Evolutionary conservation across 345 rosid species (phyloP), one percentile per base, ranked within the genome.

Genomic region (Durio zibethinus): DNA sequence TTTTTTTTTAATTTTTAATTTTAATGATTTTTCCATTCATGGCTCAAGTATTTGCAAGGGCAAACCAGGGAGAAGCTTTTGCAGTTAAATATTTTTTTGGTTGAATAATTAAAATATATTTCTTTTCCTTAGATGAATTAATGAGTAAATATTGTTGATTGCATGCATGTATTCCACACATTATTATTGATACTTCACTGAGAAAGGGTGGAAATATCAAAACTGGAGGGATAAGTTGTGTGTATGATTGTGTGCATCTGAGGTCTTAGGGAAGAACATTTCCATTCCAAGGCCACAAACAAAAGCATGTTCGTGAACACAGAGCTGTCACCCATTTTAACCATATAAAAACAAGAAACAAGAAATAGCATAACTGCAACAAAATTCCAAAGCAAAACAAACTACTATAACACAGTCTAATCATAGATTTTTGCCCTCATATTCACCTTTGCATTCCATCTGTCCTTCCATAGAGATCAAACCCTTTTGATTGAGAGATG

Each of bases 251-350:
- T 64, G 36, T 60, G 65, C 20, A 27, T 68, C 35, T 43, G 54
- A 25, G 53, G 31, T 48, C 25, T 69, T 15, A 23, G 74, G 42
- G 27, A 48, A 29, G 43, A 71, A 71, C 16, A 50, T 68, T 31
- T 73, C 78, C 29, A 68, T 62, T 69, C 65, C 15, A 43, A 74
- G 60, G 76, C 76, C 81, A 48, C 8, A 78, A 78, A 65, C 57
- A 63, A 56, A 62, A 43, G 79, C 76, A 59, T 47, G 70, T 85
- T 73, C 84, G 87, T 84, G 89, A 84, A 72, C 61, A 60, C 29
- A 59, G 78, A 76, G 84, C 79, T 79, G 82, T 71, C 82, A 77
- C 68, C 83, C 75, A 81, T 48, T 77, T 67, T 68, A 35, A 73
- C 35, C 50, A 62, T 42, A 23, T 52, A 21, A 5, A 12, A 63